Evolutionary conservation across 345 rosid genomes (phyloP).

Genomic region (Linum lewisii): DNA sequence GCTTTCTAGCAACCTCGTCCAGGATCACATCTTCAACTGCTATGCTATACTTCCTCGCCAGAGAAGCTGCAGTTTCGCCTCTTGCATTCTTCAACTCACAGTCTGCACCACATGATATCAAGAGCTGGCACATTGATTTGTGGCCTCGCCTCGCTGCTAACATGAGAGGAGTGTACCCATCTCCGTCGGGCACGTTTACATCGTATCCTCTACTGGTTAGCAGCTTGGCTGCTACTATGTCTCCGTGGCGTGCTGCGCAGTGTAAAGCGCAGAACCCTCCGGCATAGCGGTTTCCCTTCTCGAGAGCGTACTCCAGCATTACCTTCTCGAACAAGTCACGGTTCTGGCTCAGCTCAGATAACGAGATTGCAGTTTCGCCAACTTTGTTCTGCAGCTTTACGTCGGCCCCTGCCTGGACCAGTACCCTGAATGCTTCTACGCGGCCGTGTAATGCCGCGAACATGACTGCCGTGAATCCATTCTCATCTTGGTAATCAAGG

Average conservation of each 20-base stretch:
- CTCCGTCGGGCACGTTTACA: constrained; percentile 60
- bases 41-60: constrained; percentile 49
- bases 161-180: constrained; percentile 93
- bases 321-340: constrained; percentile 76
- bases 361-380: constrained; percentile 63
- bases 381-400: constrained; percentile 64
- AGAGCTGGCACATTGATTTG: constrained; percentile 44
- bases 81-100: constrained; percentile 44
- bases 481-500: constrained; percentile 68
- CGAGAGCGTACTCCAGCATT: constrained; percentile 86
- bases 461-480: constrained; percentile 87
- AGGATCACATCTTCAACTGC: constrained; percentile 46
- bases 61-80: constrained; percentile 64
- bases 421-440: constrained; percentile 57
- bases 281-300: constrained; percentile 58
- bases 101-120: constrained; percentile 54
- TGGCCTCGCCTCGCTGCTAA: constrained; percentile 84
- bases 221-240: constrained; percentile 54
- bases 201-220: constrained; percentile 56
- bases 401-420: constrained; percentile 83
- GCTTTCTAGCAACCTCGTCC: constrained; percentile 56
- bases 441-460: constrained; percentile 74
- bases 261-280: constrained; percentile 89
- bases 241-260: constrained; percentile 92
- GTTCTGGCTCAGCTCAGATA: constrained; percentile 51